A percentile compares a stretch with the other conserved stretches of the same genome.
These are phyloP conservation scores for Achlya hypogyna DNA, from an alignment of 352 stramenopile genomes.

Conservation along the genomic window DNA sequence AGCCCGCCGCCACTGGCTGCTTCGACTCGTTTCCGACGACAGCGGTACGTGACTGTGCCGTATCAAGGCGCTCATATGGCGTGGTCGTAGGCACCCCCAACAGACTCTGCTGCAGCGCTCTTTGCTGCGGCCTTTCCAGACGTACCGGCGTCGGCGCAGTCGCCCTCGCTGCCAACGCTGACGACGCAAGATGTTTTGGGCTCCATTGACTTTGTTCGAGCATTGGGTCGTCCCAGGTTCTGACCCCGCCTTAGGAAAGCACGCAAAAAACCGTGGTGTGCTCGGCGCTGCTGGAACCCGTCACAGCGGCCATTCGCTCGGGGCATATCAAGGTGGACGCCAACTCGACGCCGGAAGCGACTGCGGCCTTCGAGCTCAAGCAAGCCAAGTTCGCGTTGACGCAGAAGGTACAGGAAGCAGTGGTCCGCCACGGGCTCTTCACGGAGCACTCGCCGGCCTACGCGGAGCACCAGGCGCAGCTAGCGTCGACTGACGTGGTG, in stretches of 20 bases:
- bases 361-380: conserved; percentile 28
- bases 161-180: neutral
- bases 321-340: neutral
- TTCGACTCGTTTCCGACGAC: neutral
- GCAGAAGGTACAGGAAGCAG: conserved; percentile 64
- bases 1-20: no score
- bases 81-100: neutral
- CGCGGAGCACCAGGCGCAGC: conserved; percentile 36
- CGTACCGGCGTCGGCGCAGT: neutral
- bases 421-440: conserved; percentile 58
- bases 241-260: neutral
- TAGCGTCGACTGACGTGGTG: conserved; percentile 40
- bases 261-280: conserved; percentile 3
- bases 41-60: neutral
- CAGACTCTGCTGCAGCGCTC: neutral
- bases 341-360: neutral
- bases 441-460: conserved; percentile 27
- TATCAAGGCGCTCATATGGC: neutral
- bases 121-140: neutral
- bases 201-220: conserved; percentile 8
- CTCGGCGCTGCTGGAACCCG: neutral
- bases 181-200: conserved; percentile 7
- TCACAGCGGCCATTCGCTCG: neutral
- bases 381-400: conserved; percentile 70
- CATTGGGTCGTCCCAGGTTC: neutral